Base-by-base conservation (phyloP, 2,329 filamentous ascomycete species). In the Penicillium hordei region DNA sequence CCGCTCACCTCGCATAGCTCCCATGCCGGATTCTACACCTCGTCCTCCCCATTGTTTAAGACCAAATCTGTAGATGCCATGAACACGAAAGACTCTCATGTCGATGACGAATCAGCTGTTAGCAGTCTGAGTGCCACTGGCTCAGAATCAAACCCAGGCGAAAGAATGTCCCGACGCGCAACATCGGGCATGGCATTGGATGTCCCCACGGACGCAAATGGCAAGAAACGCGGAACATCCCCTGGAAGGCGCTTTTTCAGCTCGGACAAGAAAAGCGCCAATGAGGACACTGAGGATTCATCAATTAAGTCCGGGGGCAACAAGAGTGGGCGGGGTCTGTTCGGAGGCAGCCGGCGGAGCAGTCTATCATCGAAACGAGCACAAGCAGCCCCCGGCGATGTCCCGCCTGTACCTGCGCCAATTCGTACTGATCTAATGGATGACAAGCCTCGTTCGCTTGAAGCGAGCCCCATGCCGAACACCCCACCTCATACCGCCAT, bases 221-320 rank as follows among this genome's bases (percentile, higher is more conserved):
- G 75, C 45, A 76, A 78, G 60, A 82, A 82, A 64, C 83, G 89
- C 59, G 86, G 86, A 25, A 81, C 84, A 21, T 93, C 91, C 10
- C 89, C 89, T 12, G 86, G 83, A 51, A 84, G 86, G 68, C 90
- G 87, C 68, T 79, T 93, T 60, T 91, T 94, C 68, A 83, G 78
- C 58, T 74, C 72, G 9, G 78, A 81, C 44, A 86, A 83, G 68
- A 85, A 81, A 69, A 80, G 76, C 57, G 70, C 77, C 27, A 79
- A 76, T 60, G 75, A 77, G 57, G 82, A 79, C 63, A 78, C 78
- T 33, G 80, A 82, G 58, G 69, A 74, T 19, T 75, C 79, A 34
- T 74, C 75, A 39, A 62, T 69, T 12, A 79, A 77, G 55, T 77
- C 79, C 25, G 61, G 66, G 6, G 73, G 70, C 29, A 76, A 77